Conservation (phyloP, 176 grass and related monocot genomes). For the Aegilops longissima region DNA sequence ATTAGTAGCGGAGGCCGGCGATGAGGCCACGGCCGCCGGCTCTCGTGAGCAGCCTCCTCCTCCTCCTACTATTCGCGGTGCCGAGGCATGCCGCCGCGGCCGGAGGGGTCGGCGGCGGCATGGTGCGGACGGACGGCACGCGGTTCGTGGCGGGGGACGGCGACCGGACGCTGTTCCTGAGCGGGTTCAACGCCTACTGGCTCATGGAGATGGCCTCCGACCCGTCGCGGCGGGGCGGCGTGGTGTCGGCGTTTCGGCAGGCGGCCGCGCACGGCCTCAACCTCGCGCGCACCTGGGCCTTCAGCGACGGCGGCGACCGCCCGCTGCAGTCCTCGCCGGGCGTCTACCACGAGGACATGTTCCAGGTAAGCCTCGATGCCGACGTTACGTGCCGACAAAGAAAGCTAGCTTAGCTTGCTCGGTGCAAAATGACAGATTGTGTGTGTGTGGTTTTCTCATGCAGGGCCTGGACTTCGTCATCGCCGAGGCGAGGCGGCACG, state of each 20-base stretch:
- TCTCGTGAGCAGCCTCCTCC: neutral
- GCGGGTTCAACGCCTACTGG: constrained; percentile 97
- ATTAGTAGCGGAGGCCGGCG: neutral
- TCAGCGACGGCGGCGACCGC: constrained; percentile 60
- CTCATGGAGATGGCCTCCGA: constrained; percentile 62
- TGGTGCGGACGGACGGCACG: constrained; percentile 38
- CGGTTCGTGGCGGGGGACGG: constrained; percentile 37
- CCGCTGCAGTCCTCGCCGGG: constrained; percentile 66
- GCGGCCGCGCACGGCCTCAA: constrained; percentile 52
- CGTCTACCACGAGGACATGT: constrained; percentile 70
- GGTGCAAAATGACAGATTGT: neutral
- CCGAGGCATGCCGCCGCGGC: neutral
- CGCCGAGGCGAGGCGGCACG: constrained; percentile 54
- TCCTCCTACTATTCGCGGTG: neutral
- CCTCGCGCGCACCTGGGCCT: constrained; percentile 71
- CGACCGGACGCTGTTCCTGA: constrained; percentile 46
- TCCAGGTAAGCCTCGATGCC: constrained; percentile 36
- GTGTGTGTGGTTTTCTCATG: neutral
- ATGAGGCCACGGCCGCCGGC: neutral
- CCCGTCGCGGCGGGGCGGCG: constrained; percentile 27
- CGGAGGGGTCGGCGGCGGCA: neutral
- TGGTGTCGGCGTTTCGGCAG: constrained; percentile 48
- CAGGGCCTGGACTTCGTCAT: constrained; percentile 85
- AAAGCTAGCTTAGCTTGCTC: neutral
- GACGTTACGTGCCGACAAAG: neutral